Conservation (phyloP, 495 filamentous ascomycete species). For the Cryomyces minteri region DNA sequence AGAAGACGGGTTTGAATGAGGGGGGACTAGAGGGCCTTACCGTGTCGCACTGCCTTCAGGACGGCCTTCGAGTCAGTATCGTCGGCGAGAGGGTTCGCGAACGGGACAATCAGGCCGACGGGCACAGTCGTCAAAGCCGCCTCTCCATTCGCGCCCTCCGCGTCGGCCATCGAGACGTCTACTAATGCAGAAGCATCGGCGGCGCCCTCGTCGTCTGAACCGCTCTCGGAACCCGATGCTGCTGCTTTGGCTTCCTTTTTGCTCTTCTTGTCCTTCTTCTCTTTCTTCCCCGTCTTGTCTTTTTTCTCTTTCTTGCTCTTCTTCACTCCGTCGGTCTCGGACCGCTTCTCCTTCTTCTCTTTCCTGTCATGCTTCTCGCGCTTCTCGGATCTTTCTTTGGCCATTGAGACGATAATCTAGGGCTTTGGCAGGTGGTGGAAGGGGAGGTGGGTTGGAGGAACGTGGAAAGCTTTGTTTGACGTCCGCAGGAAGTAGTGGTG, state of each 20-base stretch:
- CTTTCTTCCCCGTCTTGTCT: slow-evolving; percentile 53
- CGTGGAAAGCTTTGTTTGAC: no score
- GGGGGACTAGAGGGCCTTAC: slow-evolving; percentile 31
- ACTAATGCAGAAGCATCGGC: neutral
- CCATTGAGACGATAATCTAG: slow-evolving; percentile 8
- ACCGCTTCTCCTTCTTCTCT: slow-evolving; percentile 37
- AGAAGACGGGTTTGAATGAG: neutral
- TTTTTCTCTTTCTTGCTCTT: slow-evolving; percentile 40
- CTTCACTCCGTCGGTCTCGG: slow-evolving; percentile 56
- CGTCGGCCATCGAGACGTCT: slow-evolving; percentile 1
- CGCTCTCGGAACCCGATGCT: slow-evolving; percentile 1
- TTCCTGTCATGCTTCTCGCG: slow-evolving; percentile 48
- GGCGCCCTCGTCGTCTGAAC: slow-evolving; percentile 2
- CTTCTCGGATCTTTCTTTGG: slow-evolving; percentile 16
- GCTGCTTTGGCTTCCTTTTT: slow-evolving; percentile 12
- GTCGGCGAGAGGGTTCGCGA: slow-evolving; percentile 76
- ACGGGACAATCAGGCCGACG: slow-evolving; percentile 65
- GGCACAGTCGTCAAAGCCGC: slow-evolving; percentile 9
- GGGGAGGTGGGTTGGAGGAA: no score
- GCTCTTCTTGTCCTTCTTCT: slow-evolving; percentile 35
- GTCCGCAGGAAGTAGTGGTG: no score
- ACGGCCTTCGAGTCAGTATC: slow-evolving; percentile 89
- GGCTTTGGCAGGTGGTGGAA: no score
- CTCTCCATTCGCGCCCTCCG: slow-evolving; percentile 14
- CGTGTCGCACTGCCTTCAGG: slow-evolving; percentile 82